Conservation (phyloP, 2,329 filamentous ascomycete genomes). For the Lecanosticta acicola region DNA sequence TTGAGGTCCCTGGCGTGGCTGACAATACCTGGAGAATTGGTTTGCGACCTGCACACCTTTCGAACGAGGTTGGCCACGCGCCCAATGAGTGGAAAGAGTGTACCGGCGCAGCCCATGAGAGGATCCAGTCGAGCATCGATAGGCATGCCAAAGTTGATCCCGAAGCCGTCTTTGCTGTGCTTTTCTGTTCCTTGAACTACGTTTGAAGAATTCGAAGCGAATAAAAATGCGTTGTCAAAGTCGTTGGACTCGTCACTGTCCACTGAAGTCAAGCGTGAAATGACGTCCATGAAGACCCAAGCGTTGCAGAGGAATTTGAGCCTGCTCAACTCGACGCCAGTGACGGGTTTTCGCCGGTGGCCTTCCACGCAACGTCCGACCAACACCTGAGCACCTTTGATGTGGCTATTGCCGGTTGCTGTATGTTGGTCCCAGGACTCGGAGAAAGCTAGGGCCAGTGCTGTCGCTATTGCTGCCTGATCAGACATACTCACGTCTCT, state of each 20-base stretch:
- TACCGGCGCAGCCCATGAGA: slow-evolving; percentile 63
- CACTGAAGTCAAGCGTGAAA: slow-evolving; percentile 60
- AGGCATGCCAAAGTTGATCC: slow-evolving; percentile 34
- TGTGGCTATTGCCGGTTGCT: slow-evolving; percentile 62
- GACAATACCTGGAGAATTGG: slow-evolving; percentile 57
- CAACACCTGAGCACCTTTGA: slow-evolving; percentile 60
- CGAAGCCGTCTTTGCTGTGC: slow-evolving; percentile 27
- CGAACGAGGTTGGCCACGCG: slow-evolving; percentile 61
- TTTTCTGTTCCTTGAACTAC: slow-evolving; percentile 19
- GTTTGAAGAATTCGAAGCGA: slow-evolving; percentile 34
- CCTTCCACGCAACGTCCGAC: slow-evolving; percentile 54
- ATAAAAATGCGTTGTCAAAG: slow-evolving; percentile 43
- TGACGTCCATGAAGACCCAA: slow-evolving; percentile 70
- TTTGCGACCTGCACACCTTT: slow-evolving; percentile 50
- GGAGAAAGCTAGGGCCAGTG: slow-evolving; percentile 61
- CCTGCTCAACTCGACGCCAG: slow-evolving; percentile 47
- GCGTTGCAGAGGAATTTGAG: slow-evolving; percentile 65
- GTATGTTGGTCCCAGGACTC: slow-evolving; percentile 68
- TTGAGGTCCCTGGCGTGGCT: slow-evolving; percentile 59
- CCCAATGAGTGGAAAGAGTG: slow-evolving; percentile 63
- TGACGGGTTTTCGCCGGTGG: slow-evolving; percentile 38
- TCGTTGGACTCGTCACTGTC: slow-evolving; percentile 53
- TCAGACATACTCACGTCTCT: slow-evolving; percentile 52
- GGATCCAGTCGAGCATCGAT: slow-evolving; percentile 58
- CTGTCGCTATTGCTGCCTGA: slow-evolving; percentile 64